Percentiles rank a stretch among this genome's conserved stretches.
These are phyloP conservation scores for Umbilicus rupestris DNA, from an alignment of 164 flowering plant species.

Conservation along the genomic window DNA sequence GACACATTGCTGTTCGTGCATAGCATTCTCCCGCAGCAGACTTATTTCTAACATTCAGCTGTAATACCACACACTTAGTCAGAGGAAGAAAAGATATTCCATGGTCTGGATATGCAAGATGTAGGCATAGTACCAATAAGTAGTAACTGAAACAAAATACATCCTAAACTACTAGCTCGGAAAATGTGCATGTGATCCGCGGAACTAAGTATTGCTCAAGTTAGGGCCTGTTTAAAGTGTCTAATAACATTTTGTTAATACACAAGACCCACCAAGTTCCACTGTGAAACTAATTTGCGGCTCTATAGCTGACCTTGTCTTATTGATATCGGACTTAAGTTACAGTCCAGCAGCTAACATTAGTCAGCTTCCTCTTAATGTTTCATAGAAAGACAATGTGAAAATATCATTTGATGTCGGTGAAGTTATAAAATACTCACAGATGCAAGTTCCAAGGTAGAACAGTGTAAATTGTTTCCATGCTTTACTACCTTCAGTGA, in stretches of 20 bases:
- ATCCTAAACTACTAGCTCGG: neutral
- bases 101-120: neutral
- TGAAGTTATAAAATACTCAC: constrained; percentile 40
- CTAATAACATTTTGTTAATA: neutral
- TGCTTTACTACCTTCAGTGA: constrained; percentile 71
- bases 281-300: neutral
- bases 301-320: neutral
- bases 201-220: neutral
- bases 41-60: constrained; percentile 94
- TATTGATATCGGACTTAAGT: neutral
- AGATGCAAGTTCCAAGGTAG: constrained; percentile 89
- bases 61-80: constrained; percentile 18
- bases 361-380: neutral
- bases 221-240: neutral
- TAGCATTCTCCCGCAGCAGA: constrained; percentile 96
- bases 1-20: constrained; percentile 71
- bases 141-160: neutral
- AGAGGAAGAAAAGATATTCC: neutral
- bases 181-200: neutral
- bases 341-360: neutral
- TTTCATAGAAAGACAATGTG: neutral
- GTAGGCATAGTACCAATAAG: neutral
- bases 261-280: neutral
- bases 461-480: constrained; percentile 89
- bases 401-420: neutral